Evolutionary conservation across 768 basidiomycete genomes (phyloP), one percentile per base, ranked within the genome.

Genomic region (Pholiota microspora): DNA sequence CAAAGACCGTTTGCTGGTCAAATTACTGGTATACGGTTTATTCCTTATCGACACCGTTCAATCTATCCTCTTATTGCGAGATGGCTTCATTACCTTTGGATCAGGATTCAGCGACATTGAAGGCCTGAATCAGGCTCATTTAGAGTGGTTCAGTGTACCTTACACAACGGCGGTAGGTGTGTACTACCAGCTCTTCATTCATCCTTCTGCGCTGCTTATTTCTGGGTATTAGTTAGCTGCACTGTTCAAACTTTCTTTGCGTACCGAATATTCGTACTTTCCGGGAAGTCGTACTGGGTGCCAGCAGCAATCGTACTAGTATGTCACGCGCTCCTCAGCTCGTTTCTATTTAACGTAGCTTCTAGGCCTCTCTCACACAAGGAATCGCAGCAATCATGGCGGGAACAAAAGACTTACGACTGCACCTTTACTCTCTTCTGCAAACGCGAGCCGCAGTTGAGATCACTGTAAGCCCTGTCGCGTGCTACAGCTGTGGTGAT

Each of bases 61-160:
- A 34, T 49, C 48, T 4, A 49, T 49, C 15, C 32, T 49, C 3
- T 28, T 49, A 8, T 21, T 35, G 16, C 48, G 48, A 25, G 48
- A 49, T 49, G 48, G 48, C 3, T 49, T 49, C 32, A 12, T 49
- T 7, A 49, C 48, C 1, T 49, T 49, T 24, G 48, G 31, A n/a
- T 23, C 31, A 21, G 48, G 34, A 27, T 49, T 35, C 24, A 34
- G 34, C 3, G 29, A 49, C 32, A 35, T 49, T 23, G 48, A 49
- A 1, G 48, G 32, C 34, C 24, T 49, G 9, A 24, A 49, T 25
- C 21, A 49, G 25, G 48, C 48, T 15, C 48, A 49, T 7, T 12
- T 49, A 15, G 48, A 49, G 15, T 49, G 48, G 48, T 32, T 49
- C 12, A 49, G 48, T 27, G 24, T 49, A 7, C 48, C 48, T 23